phyloP scores from a whole-genome alignment of 1,284 basidiomycete species.

The Tilletia setariae region DNA sequence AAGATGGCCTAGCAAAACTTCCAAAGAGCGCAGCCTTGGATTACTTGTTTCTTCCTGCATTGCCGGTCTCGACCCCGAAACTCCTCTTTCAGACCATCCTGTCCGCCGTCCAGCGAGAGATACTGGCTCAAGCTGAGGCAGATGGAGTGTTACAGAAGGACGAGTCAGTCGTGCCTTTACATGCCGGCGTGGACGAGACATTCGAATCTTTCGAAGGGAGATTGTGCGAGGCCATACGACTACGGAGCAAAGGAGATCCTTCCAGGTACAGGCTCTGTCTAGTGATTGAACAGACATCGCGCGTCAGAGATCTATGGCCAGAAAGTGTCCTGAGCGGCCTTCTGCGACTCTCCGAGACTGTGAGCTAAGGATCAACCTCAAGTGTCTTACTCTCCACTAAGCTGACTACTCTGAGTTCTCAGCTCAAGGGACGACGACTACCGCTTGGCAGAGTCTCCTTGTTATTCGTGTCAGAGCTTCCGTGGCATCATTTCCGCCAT shows the following conservation, averaged over 20 bases:
- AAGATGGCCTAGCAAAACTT: background rate
- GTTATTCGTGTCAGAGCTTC: slow-evolving; percentile 32
- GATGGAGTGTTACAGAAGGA: background rate
- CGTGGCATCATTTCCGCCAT: slow-evolving; percentile 39
- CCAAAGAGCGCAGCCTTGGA: background rate
- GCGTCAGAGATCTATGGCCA: slow-evolving; percentile 47
- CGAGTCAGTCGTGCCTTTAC: background rate
- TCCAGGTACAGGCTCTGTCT: slow-evolving; percentile 25
- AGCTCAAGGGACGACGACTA: background rate
- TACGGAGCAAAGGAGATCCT: background rate
- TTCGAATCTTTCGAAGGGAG: background rate
- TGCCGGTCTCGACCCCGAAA: slow-evolving; percentile 25
- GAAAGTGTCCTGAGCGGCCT: slow-evolving; percentile 42
- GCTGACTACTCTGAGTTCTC: background rate
- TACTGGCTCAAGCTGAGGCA: slow-evolving; percentile 4
- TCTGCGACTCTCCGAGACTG: too few species aligned
- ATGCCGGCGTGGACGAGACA: slow-evolving; percentile 11
- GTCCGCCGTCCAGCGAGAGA: slow-evolving; percentile 24
- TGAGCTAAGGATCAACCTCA: slow-evolving; percentile 29
- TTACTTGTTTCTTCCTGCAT: slow-evolving; percentile 18
- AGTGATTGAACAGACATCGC: slow-evolving; percentile 39
- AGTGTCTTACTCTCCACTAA: background rate
- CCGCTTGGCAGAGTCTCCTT: slow-evolving; percentile 30
- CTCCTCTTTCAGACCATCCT: slow-evolving; percentile 33
- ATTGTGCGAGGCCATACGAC: background rate